Evolutionary conservation across 257 asterid species (phyloP), one percentile per base, ranked within the genome.

Genomic region (Fraxinus anomala): DNA sequence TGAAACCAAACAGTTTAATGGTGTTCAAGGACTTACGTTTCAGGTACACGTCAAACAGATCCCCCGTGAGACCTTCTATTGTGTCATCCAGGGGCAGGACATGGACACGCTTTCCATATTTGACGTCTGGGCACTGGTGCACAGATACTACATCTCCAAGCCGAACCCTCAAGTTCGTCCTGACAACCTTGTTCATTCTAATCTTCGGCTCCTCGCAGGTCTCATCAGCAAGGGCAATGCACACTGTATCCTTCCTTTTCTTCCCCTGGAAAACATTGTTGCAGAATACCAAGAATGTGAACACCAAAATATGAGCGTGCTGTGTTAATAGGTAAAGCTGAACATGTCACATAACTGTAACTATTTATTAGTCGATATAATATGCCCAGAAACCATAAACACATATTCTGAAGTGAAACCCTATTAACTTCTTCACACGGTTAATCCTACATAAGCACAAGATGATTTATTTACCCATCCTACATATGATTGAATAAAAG

Each of bases 181-280:
- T 75, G 75, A 90, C 87, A 69, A 89, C 93, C 88, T 90, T 90
- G 86, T 89, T 89, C 96, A 90, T 87, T 83, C 92, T 79, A 68
- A 90, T 89, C 89, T 89, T 90, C 0, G 96, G 91, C 84, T 89
- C 93, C 26, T 90, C 96, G 69, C 96, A 90, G 33, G 93, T 66
- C 33, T 89, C 92, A 54, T 90, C 93, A 68, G 89, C 86, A 54
- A 89, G 90, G 80, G 84, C 89, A 37, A 88, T 88, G 86, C 89
- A 88, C 12, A 88, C 81, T 1, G 88, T 88, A 44, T 85, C 89
- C 78, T 85, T 88, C 66, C 91, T 68, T 74, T 83, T 85, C 85
- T 88, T 88, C 11, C 89, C 91, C 91, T 85, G 86, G 61, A 49
- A 17, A 51, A 5, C 5, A 51, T 75, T 74, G 36, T 21, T 81